Conservation (phyloP, 345 rosid species). For the Corymbia maculata region DNA sequence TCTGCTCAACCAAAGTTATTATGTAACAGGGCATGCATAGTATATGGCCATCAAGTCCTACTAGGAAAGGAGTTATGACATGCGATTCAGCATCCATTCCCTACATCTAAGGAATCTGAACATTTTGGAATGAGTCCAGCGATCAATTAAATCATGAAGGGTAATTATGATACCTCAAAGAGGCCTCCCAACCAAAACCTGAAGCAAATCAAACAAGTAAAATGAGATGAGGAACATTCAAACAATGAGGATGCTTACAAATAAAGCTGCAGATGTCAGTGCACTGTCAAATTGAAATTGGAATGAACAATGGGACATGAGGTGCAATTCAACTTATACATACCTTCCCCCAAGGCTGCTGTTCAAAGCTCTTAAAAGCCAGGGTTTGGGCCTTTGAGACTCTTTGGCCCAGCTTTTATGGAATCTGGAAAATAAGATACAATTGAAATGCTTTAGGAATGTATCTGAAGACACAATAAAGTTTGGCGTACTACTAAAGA, state of each 20-base stretch:
- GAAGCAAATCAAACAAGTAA: background rate
- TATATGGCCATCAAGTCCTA: background rate
- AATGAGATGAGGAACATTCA: background rate
- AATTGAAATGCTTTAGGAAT: background rate
- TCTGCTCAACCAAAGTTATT: background rate
- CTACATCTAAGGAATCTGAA: background rate
- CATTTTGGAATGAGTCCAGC: background rate
- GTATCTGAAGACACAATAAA: background rate
- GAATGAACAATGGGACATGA: background rate
- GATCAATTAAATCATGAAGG: background rate
- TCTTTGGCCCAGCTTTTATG: conserved; percentile 73
- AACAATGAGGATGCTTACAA: background rate
- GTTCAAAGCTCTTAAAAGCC: conserved; percentile 86
- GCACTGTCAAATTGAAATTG: background rate
- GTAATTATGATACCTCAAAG: conserved; percentile 53
- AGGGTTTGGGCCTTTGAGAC: conserved; percentile 53
- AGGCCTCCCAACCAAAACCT: conserved; percentile 93
- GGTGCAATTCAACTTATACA: background rate
- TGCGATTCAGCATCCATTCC: background rate
- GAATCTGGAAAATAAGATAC: conserved; percentile 36
- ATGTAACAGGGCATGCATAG: background rate
- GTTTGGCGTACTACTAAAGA: conserved; percentile 1
- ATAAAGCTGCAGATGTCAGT: background rate
- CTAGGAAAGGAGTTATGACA: background rate
- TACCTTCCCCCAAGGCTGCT: conserved; percentile 84